Base-by-base conservation (phyloP, 2,329 filamentous ascomycete genomes). In the Botrytis fabae region DNA sequence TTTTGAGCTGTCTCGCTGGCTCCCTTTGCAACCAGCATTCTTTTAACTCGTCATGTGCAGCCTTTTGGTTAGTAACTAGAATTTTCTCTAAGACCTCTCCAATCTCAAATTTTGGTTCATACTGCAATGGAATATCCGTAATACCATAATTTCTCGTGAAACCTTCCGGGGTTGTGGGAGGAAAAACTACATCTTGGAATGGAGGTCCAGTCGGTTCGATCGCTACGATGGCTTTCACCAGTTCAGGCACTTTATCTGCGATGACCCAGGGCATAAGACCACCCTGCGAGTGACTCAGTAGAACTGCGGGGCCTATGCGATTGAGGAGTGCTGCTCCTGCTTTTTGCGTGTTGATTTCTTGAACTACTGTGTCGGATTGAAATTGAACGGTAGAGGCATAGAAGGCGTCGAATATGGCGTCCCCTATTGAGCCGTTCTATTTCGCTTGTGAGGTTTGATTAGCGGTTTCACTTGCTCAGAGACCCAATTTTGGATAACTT, bases 171-270 rank as follows among this genome's bases (percentile, higher is more conserved):
- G 28, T 70, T 6, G 32, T 70, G 0, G 57, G 28, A 12, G 69
- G 32, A 25, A 70, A 64, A 28, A 51, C 6, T 44, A 82, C 78
- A 22, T 86, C 83, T 40, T 76, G 80, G 76, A 87, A 87, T 0
- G 85, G 85, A 18, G 86, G 85, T 0, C 85, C 85, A 0, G 80
- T 81, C 3, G 85, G 85, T 77, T 87, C 86, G 3, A 87, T 75
- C 0, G 82, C 78, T 1, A 87, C 77, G 4, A 87, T 79, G 0
- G 80, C 83, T 62, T 82, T 81, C 7, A 84, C 81, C 4, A 85
- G 80, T 5, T 79, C 66, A 1, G 85, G 85, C 0, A 83, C 80
- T 35, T 79, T 78, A 77, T 87, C 81, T 51, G 84, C 81, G 64
- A 84, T 78, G 69, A 86, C 60, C 78, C 84, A 82, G 12, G 82